phyloP scores from a whole-genome alignment of 495 filamentous ascomycete species.

The Penicillium daleae region DNA sequence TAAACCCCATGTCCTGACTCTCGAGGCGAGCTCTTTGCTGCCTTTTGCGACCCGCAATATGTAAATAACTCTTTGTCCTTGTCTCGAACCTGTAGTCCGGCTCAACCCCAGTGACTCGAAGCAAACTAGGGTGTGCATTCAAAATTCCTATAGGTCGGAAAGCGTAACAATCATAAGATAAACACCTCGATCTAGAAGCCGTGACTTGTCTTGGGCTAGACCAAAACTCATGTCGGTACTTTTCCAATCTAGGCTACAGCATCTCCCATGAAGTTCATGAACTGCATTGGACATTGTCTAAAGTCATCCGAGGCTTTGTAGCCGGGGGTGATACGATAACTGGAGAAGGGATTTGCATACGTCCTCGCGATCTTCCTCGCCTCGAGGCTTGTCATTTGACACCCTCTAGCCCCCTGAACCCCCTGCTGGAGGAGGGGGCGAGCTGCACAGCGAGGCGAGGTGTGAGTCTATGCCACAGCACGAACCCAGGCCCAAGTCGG shows the following conservation, averaged over 20 bases:
- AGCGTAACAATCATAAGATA: neutral
- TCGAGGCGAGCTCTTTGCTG: slow-evolving; percentile 1
- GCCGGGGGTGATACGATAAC: neutral
- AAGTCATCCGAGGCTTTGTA: neutral
- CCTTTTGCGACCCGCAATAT: slow-evolving; percentile 5
- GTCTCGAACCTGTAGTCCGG: slow-evolving; percentile 4
- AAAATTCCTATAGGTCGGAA: neutral
- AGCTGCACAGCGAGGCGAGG: neutral
- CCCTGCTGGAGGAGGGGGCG: slow-evolving; percentile 9
- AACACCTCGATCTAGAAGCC: neutral
- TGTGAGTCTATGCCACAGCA: neutral
- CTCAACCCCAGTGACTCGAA: neutral
- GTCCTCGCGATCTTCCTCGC: slow-evolving; percentile 2
- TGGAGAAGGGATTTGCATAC: neutral
- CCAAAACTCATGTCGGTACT: neutral
- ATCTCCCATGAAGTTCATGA: no score
- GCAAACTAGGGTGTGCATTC: neutral
- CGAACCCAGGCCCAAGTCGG: neutral
- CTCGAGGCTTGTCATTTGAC: slow-evolving; percentile 20
- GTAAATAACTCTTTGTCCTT: neutral
- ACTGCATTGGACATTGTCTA: neutral
- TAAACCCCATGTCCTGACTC: neutral
- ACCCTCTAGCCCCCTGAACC: slow-evolving; percentile 5
- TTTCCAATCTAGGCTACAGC: neutral
- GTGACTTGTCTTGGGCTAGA: neutral